phyloP scores from a whole-genome alignment of 768 basidiomycete species.

The Leccinum ochraceum region DNA sequence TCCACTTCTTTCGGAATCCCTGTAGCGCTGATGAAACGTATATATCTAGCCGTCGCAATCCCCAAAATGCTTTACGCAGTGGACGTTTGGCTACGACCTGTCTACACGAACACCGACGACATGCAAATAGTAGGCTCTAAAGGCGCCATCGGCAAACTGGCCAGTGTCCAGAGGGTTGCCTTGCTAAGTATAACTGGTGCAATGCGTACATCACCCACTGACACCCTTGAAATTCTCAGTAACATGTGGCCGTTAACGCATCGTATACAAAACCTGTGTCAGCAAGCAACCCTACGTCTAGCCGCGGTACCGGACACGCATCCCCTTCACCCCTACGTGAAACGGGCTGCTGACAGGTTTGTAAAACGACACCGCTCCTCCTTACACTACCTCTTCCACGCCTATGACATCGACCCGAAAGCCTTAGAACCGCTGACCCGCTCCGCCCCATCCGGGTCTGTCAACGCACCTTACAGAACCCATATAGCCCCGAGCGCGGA shows the following conservation, averaged over 20 bases:
- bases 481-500: too few relatives aligned
- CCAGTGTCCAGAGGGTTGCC: not conserved
- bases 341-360: too few relatives aligned
- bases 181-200: not conserved
- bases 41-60: not conserved
- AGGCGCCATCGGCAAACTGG: not conserved
- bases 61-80: not conserved
- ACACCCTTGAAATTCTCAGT: not conserved
- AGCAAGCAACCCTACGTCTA: too few relatives aligned
- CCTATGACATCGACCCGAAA: too few relatives aligned
- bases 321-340: too few relatives aligned
- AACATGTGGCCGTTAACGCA: not conserved
- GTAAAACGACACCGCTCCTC: too few relatives aligned
- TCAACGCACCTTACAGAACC: too few relatives aligned
- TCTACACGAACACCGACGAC: not conserved
- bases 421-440: too few relatives aligned
- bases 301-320: too few relatives aligned
- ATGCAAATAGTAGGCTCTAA: not conserved
- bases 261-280: too few relatives aligned
- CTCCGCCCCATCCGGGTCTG: too few relatives aligned
- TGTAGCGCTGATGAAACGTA: not conserved
- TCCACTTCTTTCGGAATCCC: not conserved
- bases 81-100: not conserved
- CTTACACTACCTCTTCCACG: too few relatives aligned
- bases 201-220: not conserved